Base-by-base conservation (phyloP, 2,329 filamentous ascomycete genomes). In the Cercospora sp. region DNA sequence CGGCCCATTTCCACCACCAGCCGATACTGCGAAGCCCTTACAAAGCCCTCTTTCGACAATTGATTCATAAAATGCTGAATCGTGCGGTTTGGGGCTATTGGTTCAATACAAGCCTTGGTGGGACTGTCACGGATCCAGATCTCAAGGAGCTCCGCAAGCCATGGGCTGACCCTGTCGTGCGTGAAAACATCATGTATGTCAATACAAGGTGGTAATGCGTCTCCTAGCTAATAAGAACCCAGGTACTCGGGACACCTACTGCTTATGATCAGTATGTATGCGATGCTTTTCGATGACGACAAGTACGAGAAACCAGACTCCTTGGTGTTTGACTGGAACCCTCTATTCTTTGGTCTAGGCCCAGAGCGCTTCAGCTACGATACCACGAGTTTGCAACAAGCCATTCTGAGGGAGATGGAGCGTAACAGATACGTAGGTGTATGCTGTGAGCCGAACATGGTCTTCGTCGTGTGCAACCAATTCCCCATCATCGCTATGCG, bases 51-150 rank as follows among this genome's bases (percentile, higher is more conserved):
- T 67, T 81, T 16, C 72, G 75, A 3, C 71, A 73, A 18, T 66
- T 80, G 5, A 82, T 82, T 58, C 72, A 76, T 26, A 82, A 81
- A 71, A 82, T 82, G 80, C 70, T 83, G n/a, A 73, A 74, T 9
- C 72, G 76, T 5, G 79, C 80, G 13, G 81, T 82, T 1, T 83
- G 81, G 80, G 76, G 75, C 1, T 82, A 83, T 67, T 83, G 80
- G 81, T 82, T 79, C 69, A 70, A 76, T n/a, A 79, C 79, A 2
- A 77, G 74, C 28, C 77, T 79, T 26, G 75, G 76, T 1, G 80
- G 80, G 0, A 75, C 71, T 3, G 28, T 60, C 2, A 69, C 78
- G 1, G 78, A 82, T 65, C 81, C 80, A 2, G 76, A 78, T 62
- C 63, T 81, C 2, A 79, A 74, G 20, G 79, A 81, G 65, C 64